Conservation (phyloP, 345 rosid genomes). For the Schrenkiella parvula region DNA sequence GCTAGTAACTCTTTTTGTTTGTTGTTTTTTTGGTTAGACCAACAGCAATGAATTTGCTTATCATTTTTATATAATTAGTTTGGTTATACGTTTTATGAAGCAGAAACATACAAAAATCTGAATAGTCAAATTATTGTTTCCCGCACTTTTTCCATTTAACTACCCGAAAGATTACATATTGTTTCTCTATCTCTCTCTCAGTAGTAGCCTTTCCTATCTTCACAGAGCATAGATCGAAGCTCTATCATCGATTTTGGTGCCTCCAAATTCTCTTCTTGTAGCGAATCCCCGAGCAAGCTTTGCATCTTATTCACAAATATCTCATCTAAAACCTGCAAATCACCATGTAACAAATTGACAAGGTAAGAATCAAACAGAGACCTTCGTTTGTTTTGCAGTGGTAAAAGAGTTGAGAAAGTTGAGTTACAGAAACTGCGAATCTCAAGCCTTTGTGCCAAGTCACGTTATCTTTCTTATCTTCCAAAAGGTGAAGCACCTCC, state of each 20-base stretch:
- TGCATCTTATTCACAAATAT: conserved; percentile 70
- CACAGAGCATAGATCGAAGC: conserved; percentile 66
- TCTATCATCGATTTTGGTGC: conserved; percentile 73
- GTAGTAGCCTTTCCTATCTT: conserved; percentile 47
- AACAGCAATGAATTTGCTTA: background rate
- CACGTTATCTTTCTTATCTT: conserved; percentile 59
- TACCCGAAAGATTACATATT: background rate
- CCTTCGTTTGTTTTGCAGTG: background rate
- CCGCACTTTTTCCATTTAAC: background rate
- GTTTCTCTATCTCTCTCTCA: background rate
- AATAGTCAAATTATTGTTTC: background rate
- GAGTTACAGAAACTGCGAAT: conserved; percentile 65
- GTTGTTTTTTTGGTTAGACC: background rate
- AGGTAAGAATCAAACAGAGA: background rate
- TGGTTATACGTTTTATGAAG: background rate
- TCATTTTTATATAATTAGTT: background rate
- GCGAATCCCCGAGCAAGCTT: conserved; percentile 64
- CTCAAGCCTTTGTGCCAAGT: conserved; percentile 73
- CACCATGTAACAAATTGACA: background rate
- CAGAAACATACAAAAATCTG: background rate
- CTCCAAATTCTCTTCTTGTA: conserved; percentile 63
- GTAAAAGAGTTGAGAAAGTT: background rate
- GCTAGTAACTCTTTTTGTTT: background rate
- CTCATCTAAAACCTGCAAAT: conserved; percentile 69
- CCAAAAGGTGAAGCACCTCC: conserved; percentile 70